Evolutionary conservation across 2,329 filamentous ascomycete species (phyloP), one percentile per base, ranked within the genome.

Genomic region (Colletotrichum musae): DNA sequence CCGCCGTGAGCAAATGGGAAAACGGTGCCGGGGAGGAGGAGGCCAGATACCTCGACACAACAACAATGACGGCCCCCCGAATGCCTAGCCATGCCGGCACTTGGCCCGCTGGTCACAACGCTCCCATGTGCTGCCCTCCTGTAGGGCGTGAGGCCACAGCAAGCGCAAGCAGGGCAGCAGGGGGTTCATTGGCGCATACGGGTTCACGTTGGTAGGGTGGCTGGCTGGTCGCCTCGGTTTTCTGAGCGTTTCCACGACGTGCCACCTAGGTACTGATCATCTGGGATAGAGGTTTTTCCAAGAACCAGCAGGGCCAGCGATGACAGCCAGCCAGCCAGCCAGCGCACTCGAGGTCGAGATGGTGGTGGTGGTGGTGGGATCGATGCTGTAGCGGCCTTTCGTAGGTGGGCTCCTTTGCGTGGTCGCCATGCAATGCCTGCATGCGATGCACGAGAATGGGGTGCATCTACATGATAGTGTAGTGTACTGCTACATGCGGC

Each of bases 401-500:
- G 56, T 41, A 47, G 21, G 59, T 62, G 59, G 51, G 59, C 50
- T 62, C 59, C 50, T 47, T 39, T 47, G 59, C 45, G 59, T 53
- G 50, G 59, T 54, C 32, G 39, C 58, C 47, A 61, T 61, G 58
- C 58, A 64, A 68, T 50, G 48, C 62, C 52, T 60, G 62, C 62
- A 66, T 69, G 56, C 54, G 57, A 69, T 69, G 66, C 66, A 69
- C 51, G 50, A 58, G 24, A 69, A 69, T 57, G 66, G 66, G 58
- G 61, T 54, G 51, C 62, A 39, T 66, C 51, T 48, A 54, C 41
- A 43, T 43, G 16, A 24, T 24, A 24, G 21, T 24, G 21, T 4
- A 24, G 21, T 24, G 21, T 24, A 24, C 21, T 24, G 21, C 21
- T 24, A 36, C 41, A 43, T 43, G 16, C 56, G 66, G 43, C 66